Base-by-base conservation (phyloP, 768 basidiomycete genomes). In the Macrolepiota albuminosa region DNA sequence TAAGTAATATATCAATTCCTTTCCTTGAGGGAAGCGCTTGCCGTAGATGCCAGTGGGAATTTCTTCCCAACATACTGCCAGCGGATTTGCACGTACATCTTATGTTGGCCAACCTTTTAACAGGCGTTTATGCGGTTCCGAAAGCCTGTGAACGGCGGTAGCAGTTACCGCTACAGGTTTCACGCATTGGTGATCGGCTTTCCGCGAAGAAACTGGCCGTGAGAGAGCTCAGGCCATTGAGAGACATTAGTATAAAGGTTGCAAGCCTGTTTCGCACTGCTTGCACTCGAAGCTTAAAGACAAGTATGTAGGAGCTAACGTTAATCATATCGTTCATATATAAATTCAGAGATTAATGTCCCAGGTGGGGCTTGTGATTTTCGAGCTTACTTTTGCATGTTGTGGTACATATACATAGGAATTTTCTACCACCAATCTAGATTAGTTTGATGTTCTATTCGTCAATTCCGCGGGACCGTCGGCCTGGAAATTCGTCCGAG, bases 391-490 rank as follows among this genome's bases (percentile, higher is more conserved):
- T n/a, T 42, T 21, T 43, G 42, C 8, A n/a, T 18, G 40, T 40
- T 40, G 6, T 40, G 18, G 4, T 3, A 29, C 29, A 18, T 43
- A 31, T 2, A 33, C 6, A 26, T 6, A 24, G 13, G 13, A 6
- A 37, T 24, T 36, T 34, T 51, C 50, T 18, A 29, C 11, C 18
- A 26, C 59, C 59, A 54, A 57, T 54, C 50, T 56, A 51, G 55
- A 45, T n/a, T 14, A 39, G 18, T 42, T 42, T 59, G 56, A 60
- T 48, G 31, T 55, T 61, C 14, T 58, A 56, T 61, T 46, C 60
- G 51, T 56, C 45, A 59, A 61, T 60, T 54, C 63, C 54, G 59
- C 56, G 61, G 57, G 54, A 54, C 39, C 40, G 42, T 29, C 51
- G 42, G 42, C 21, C 3, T 37, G n/a, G n/a, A 34, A 16, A 29